Conservation (phyloP, 2,329 filamentous ascomycete genomes). For the Xylaria sp. region DNA sequence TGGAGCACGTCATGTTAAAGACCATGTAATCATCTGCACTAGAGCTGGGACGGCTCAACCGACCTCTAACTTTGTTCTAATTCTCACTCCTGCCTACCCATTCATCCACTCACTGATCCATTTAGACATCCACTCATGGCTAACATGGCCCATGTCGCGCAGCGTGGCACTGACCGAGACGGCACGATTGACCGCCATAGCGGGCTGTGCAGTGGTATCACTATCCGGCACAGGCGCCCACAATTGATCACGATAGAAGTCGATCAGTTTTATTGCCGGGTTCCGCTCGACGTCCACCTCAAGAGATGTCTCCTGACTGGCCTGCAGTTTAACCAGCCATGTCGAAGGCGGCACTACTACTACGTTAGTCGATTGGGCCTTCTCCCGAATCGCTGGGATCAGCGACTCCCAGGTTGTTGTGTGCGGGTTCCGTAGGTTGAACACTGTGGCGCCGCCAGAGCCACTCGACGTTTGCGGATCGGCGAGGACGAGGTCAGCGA, state of each 20-base stretch:
- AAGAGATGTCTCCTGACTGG: neutral
- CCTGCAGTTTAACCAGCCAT: constrained; percentile 10
- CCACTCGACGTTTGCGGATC: neutral
- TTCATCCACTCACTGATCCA: neutral
- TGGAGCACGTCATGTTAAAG: too few species aligned
- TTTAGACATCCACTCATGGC: neutral
- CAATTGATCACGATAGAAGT: neutral
- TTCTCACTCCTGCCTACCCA: too few species aligned
- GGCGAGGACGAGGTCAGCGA: constrained; percentile 21
- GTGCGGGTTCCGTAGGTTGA: constrained; percentile 31
- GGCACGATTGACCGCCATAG: neutral
- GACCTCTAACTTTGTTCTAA: too few species aligned
- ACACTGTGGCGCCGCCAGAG: constrained; percentile 21
- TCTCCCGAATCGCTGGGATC: constrained; percentile 13
- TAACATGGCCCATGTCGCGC: neutral
- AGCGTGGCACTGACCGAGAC: neutral
- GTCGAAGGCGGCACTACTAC: neutral
- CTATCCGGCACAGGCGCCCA: neutral
- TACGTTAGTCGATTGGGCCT: neutral
- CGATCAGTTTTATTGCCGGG: neutral
- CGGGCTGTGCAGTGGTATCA: neutral
- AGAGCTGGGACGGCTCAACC: too few species aligned
- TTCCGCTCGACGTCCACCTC: neutral
- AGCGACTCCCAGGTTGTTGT: constrained; percentile 13
- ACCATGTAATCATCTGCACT: too few species aligned